Percentiles rank a stretch among this genome's conserved stretches.
phyloP scores from a whole-genome alignment of 2,329 filamentous ascomycete species.

The Polychaeton citri region DNA sequence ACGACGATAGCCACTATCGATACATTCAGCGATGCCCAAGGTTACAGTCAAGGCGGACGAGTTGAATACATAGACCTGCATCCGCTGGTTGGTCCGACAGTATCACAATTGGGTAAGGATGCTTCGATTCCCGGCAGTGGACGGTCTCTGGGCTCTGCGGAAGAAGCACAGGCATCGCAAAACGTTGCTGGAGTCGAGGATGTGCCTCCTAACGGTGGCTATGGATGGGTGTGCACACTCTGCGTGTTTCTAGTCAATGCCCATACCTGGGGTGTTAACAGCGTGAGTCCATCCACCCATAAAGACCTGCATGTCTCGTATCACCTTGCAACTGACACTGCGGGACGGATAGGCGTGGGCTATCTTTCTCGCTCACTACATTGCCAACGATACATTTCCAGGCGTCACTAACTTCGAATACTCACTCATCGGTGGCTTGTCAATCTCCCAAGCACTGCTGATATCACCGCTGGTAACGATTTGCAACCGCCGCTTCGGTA shows the following conservation, averaged over 20 bases:
- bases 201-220: slow-evolving; percentile 45
- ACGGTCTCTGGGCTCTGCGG: background rate
- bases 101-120: background rate
- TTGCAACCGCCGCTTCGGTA: slow-evolving; percentile 46
- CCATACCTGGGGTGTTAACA: slow-evolving; percentile 34
- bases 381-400: slow-evolving; percentile 46
- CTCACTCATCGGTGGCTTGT: slow-evolving; percentile 62
- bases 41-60: too few species aligned
- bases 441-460: slow-evolving; percentile 49
- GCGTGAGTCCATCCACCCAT: slow-evolving; percentile 18
- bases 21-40: too few species aligned
- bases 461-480: slow-evolving; percentile 53
- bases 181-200: slow-evolving; percentile 11
- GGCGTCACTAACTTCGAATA: slow-evolving; percentile 51
- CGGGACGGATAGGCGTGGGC: slow-evolving; percentile 39
- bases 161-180: slow-evolving; percentile 1
- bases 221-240: slow-evolving; percentile 39
- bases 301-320: too few species aligned
- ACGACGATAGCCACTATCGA: background rate
- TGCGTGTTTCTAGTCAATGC: slow-evolving; percentile 28
- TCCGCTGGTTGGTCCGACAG: background rate
- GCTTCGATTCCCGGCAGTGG: background rate
- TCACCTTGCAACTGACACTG: too few species aligned
- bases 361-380: slow-evolving; percentile 61
- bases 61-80: background rate